Evolutionary conservation across 306 rosid species (phyloP), one percentile per base, ranked within the genome.

Genomic region (Corylus americana): DNA sequence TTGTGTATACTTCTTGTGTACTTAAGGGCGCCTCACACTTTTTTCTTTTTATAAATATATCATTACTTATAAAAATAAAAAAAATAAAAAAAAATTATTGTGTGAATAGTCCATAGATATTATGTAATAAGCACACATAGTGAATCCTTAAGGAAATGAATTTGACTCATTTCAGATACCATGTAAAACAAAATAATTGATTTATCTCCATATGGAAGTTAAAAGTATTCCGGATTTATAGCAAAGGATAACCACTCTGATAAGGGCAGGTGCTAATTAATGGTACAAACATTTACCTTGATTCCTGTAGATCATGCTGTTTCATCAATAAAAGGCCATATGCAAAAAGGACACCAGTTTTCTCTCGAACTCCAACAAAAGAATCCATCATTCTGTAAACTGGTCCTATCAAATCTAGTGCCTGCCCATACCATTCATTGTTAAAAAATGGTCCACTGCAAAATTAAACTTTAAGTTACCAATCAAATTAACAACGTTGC

Each of bases 311-410:
- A 87, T 94, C 97, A 62, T 91, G 97, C 78, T 90, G 98, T 88
- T 92, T 95, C 97, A 90, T 91, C 83, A 92, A 88, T 84, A 95
- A 76, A 77, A 95, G 93, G 71, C 98, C 98, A 72, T 92, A 95
- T 39, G 97, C 98, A 79, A 91, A 95, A 83, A 92, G 94, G 78
- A 88, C 93, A 73, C 90, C 88, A 62, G 98, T 95, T 90, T 95
- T 92, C 91, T 95, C 98, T 82, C 98, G 87, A 84, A 95, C 96
- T 72, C 98, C 98, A n/a, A 91, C 98, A 80, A 95, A 95, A 59
- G 98, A 92, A 86, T 95, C 98, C 92, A 91, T 92, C 82, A 89
- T 89, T 61, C 92, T 87, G 86, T 92, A 88, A 81, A 91, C 94
- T 72, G 98, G 98, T 80, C 96, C 90, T 71, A 95, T 85, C 89